Conservation (phyloP, 2,329 filamentous ascomycete species). For the Calonectria henricotiae region DNA sequence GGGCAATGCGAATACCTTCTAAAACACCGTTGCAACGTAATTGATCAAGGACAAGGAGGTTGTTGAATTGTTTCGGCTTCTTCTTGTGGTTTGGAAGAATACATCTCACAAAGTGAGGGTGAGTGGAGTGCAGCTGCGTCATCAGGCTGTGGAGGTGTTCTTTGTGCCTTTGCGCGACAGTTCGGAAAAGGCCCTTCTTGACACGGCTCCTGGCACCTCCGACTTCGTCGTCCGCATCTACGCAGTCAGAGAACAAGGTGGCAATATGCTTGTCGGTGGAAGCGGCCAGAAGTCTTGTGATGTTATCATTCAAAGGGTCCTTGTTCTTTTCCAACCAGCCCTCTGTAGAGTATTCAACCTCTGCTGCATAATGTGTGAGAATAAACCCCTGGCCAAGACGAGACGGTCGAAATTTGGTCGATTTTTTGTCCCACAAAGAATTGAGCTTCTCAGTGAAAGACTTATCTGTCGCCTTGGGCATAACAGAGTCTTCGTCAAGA, state of each 20-base stretch:
- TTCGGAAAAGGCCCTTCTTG: constrained; percentile 97
- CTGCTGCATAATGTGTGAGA: constrained; percentile 96
- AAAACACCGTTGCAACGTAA: constrained; percentile 98
- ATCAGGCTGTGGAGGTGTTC: constrained; percentile 98
- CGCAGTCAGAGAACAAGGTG: constrained; percentile 89
- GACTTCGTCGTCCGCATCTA: constrained; percentile 82
- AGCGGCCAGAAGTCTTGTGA: constrained; percentile 88
- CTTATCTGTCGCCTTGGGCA: constrained; percentile 98
- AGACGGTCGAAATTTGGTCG: constrained; percentile 91
- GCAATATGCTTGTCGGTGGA: constrained; percentile 90
- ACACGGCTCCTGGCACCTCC: constrained; percentile 83
- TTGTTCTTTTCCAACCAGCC: constrained; percentile 99
- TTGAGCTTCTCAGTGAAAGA: constrained; percentile 99
- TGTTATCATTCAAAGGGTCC: constrained; percentile 96
- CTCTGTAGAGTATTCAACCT: constrained; percentile 96
- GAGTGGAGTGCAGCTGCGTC: constrained; percentile 93
- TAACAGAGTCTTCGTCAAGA: constrained; percentile 96
- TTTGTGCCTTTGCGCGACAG: constrained; percentile 96
- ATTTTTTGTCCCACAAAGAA: constrained; percentile 96
- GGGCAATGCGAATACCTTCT: constrained; percentile 97
- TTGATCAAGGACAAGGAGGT: constrained; percentile 94
- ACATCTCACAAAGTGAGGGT: constrained; percentile 98
- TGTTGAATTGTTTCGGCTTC: constrained; percentile 91
- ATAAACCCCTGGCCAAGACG: constrained; percentile 93
- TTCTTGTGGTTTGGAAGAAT: constrained; percentile 99